Percentiles rank a stretch among this genome's conserved stretches.
Evolutionary conservation across 176 grass and related monocot species (phyloP).

Genomic region (Cenchrus purpureus): DNA sequence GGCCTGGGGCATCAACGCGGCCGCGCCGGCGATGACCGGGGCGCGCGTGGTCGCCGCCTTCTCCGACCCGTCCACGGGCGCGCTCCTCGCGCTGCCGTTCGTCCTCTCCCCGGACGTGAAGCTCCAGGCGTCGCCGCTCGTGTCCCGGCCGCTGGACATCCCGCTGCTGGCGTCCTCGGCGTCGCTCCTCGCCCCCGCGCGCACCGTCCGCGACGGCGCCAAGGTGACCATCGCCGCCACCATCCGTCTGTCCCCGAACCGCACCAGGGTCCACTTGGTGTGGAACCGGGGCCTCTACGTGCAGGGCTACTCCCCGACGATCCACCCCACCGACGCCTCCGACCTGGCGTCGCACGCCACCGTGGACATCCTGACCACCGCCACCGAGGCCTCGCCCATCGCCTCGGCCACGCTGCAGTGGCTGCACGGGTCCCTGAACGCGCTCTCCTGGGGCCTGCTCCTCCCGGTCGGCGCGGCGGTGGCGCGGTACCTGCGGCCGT

Average conservation of each 20-base stretch:
- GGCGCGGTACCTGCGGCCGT: constrained; percentile 89
- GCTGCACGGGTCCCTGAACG: constrained; percentile 73
- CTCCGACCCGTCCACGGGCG: constrained; percentile 82
- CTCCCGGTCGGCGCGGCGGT: constrained; percentile 70
- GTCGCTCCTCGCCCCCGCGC: constrained; percentile 31
- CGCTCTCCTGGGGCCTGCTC: constrained; percentile 82
- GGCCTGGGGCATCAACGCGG: constrained; percentile 86
- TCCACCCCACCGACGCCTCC: constrained; percentile 79
- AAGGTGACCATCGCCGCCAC: constrained; percentile 70
- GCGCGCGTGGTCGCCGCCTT: constrained; percentile 81
- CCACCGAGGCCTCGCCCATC: constrained; percentile 54
- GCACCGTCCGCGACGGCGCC: constrained; percentile 66
- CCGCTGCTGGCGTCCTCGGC: constrained; percentile 75
- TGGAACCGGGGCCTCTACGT: constrained; percentile 98
- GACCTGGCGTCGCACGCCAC: constrained; percentile 92
- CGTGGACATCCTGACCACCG: constrained; percentile 86
- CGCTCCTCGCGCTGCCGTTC: constrained; percentile 85
- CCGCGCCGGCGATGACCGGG: constrained; percentile 77
- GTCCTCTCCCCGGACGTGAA: constrained; percentile 78
- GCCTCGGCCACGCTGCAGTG: constrained; percentile 53
- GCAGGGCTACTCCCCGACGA: constrained; percentile 93
- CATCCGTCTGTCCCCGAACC: constrained; percentile 78
- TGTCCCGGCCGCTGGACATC: constrained; percentile 55
- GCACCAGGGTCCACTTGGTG: constrained; percentile 72
- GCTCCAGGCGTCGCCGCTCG: constrained; percentile 68